Evolutionary conservation across 768 basidiomycete genomes (phyloP).

Genomic region (Pisolithus sp.): DNA sequence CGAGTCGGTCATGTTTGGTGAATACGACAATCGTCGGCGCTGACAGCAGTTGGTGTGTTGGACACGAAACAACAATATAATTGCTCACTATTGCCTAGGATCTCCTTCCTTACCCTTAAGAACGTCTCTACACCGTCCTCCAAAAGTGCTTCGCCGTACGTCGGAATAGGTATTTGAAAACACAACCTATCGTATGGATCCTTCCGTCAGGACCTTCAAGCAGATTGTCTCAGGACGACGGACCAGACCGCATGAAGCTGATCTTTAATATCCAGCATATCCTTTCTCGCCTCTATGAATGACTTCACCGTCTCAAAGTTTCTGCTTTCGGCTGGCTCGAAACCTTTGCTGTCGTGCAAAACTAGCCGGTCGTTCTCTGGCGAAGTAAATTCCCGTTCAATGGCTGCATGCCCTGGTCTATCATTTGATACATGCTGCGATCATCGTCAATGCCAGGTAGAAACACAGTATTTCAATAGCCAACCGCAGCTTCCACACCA

Average conservation of each 20-base stretch:
- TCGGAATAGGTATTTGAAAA: background rate
- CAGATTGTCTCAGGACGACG: background rate
- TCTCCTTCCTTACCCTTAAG: background rate
- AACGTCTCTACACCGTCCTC: background rate
- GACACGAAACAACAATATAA: background rate
- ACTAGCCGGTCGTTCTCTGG: constrained; percentile 6
- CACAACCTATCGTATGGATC: background rate
- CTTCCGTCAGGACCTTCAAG: background rate
- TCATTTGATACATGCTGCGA: background rate
- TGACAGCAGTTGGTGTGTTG: background rate
- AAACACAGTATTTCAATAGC: background rate
- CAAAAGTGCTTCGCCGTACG: background rate
- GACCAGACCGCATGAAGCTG: constrained; percentile 12
- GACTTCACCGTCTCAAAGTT: constrained; percentile 2
- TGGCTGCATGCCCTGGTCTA: background rate
- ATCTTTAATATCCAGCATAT: constrained; percentile 1
- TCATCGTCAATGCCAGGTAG: background rate
- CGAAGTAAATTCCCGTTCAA: constrained; percentile 7
- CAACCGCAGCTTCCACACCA: background rate
- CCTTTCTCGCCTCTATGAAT: constrained; percentile 4
- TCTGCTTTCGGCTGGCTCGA: constrained; percentile 5
- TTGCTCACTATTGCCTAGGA: constrained; percentile 3
- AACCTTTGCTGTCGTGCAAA: constrained; percentile 14
- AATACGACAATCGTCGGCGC: constrained; percentile 1
- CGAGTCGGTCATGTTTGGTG: constrained; percentile 3